Evolutionary conservation across 495 filamentous ascomycete species (phyloP).

Genomic region (Jackrogersella minutella): DNA sequence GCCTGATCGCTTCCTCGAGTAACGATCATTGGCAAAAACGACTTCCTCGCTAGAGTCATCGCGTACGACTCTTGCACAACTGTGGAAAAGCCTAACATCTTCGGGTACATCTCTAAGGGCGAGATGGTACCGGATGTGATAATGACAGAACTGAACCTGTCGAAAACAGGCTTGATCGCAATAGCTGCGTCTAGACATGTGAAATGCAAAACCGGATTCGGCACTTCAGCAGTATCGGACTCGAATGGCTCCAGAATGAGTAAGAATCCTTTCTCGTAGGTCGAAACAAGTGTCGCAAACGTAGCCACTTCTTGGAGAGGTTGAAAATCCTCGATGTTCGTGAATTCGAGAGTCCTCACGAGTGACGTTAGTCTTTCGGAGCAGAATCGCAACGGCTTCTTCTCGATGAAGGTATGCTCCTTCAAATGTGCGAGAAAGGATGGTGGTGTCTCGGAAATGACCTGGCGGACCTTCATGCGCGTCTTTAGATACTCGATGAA

Average conservation of each 20-base stretch:
- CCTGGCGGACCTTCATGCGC: conserved; percentile 96
- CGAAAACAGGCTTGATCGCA: conserved; percentile 97
- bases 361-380: conserved; percentile 94
- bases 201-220: conserved; percentile 95
- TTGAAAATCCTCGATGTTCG: conserved; percentile 97
- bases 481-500: conserved; percentile 99
- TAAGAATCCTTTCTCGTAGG: conserved; percentile 96
- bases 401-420: conserved; percentile 96
- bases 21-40: conserved; percentile 97
- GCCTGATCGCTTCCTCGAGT: conserved; percentile 94
- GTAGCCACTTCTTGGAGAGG: conserved; percentile 97
- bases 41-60: conserved; percentile 95
- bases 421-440: conserved; percentile 94
- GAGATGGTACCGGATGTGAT: conserved; percentile 98
- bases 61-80: conserved; percentile 96
- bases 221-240: conserved; percentile 92
- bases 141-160: conserved; percentile 96
- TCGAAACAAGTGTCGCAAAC: conserved; percentile 96
- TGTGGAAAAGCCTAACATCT: conserved; percentile 92
- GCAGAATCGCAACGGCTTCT: conserved; percentile 94
- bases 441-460: conserved; percentile 94
- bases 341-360: conserved; percentile 92
- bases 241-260: conserved; percentile 97
- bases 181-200: conserved; percentile 98
- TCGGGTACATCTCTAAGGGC: conserved; percentile 98